Evolutionary conservation across 2,329 filamentous ascomycete species (phyloP), one percentile per base, ranked within the genome.

Genomic region (Aspergillus ustus): DNA sequence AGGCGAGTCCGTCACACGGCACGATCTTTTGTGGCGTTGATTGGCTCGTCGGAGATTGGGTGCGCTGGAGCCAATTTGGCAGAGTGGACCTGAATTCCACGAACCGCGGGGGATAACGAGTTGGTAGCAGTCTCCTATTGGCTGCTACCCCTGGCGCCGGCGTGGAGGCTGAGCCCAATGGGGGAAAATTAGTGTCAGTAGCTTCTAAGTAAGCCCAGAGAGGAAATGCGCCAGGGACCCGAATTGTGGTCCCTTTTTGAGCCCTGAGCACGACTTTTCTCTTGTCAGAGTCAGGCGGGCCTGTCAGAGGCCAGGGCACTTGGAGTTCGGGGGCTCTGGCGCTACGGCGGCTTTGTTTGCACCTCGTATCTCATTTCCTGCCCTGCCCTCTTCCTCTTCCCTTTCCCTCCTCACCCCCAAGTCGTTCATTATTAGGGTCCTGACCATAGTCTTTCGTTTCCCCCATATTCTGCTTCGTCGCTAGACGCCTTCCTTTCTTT

Each of bases 381-480:
- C 40, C 44, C 52, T 59, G 22, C 45, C 43, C 49, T 54, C 57
- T 57, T 28, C 54, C 43, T 49, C 53, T 56, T 45, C 29, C 52
- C 57, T 61, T 60, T 53, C 53, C 28, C 59, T 66, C 67, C 65
- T 66, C 66, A 71, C 50, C 54, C 72, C 69, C 62, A 61, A 64
- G 68, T 69, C 67, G 64, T 64, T 69, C 68, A 63, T 70, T 71
- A 66, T 62, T 64, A 60, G 63, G 60, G 64, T 63, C 52, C 68
- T 67, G 61, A 67, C 62, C 64, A 61, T 48, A 63, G 67, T 66
- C 65, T 65, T 66, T 70, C 66, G 58, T 70, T 66, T 51, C 19
- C 31, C 50, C 53, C 43, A 25, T 52, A 44, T 37, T 55, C 11
- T 25, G 29, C 53, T 54, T 48, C 25, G 52, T 15, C 52, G 48